Evolutionary conservation across 805 yeast species (phyloP), one percentile per base, ranked within the genome.

Genomic region (Yarrowia sp.): DNA sequence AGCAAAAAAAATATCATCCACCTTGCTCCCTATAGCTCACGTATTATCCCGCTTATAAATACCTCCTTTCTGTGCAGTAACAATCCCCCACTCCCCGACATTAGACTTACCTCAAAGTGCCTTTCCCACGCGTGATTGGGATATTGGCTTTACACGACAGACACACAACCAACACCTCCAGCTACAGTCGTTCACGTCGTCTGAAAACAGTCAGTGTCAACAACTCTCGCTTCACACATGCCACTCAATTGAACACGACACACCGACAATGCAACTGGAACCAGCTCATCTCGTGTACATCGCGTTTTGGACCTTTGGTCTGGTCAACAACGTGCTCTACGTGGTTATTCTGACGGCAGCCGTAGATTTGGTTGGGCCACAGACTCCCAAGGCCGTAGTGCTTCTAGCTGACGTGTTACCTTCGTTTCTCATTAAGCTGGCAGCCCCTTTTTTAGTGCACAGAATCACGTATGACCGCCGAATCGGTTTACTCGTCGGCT

Each of bases 331-430:
- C 71, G 86, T 93, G 10, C 81, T 93, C 0, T 93, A 92, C 74
- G 97, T 93, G 31, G 93, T 93, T 14, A 92, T 93, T 38, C 77
- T 93, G 13, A 85, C 96, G 0, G 96, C 97, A 0, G 98, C 98
- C 1, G 83, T 90, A 31, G 99, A 93, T 70, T 76, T 93, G 13
- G 97, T 92, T 0, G 97, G 97, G 0, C 82, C 90, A 0, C 67
- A 78, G 6, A 81, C 87, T 0, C 97, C 99, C 9, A 93, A 93
- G 72, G 92, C 96, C 0, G 74, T 86, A 1, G 96, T 93, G 4
- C 76, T 93, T 6, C 74, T 93, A 63, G 93, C 96, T 0, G 97
- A 93, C 71, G 90, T 93, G 29, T 66, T 89, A 16, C 98, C 99
- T 0, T 81, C 97, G 1, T 86, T 93, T 67, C 32, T 81, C 1